Evolutionary conservation across 2,329 filamentous ascomycete genomes (phyloP).

Genomic region (Pseudogymnoascus sp.): DNA sequence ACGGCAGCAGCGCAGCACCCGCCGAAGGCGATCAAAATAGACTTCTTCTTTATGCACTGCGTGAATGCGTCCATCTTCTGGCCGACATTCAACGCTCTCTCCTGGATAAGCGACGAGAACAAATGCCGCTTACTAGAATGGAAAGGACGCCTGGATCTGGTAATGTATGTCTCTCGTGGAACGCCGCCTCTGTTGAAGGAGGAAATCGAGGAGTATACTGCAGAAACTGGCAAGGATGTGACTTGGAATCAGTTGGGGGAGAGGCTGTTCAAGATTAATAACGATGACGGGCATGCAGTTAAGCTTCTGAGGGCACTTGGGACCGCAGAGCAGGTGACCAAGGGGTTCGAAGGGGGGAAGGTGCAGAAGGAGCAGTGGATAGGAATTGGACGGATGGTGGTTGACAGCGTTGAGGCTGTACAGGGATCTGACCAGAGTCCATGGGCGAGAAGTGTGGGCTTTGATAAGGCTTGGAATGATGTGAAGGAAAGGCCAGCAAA

Average conservation of each 20-base stretch:
- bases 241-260: conserved; percentile 29
- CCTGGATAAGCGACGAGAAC: conserved; percentile 51
- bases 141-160: conserved; percentile 69
- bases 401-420: conserved; percentile 51
- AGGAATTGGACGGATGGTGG: conserved; percentile 51
- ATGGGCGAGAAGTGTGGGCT: conserved; percentile 59
- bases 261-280: conserved; percentile 38
- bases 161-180: conserved; percentile 64
- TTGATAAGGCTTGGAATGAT: conserved; percentile 57
- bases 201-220: conserved; percentile 53
- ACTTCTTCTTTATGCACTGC: conserved; percentile 79
- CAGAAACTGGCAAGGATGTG: conserved; percentile 35
- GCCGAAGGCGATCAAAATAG: conserved; percentile 62
- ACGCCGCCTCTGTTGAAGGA: conserved; percentile 53
- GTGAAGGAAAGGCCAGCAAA: conserved; percentile 20
- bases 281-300: conserved; percentile 76
- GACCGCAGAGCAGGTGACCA: conserved; percentile 50
- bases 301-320: conserved; percentile 68
- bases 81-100: conserved; percentile 53
- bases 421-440: conserved; percentile 28
- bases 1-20: conserved; percentile 50
- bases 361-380: conserved; percentile 54
- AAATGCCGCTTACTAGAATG: conserved; percentile 71
- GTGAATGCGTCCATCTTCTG: conserved; percentile 69
- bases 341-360: conserved; percentile 40